Evolutionary conservation across 2,329 filamentous ascomycete species (phyloP).

Genomic region (Penicillium sp.): DNA sequence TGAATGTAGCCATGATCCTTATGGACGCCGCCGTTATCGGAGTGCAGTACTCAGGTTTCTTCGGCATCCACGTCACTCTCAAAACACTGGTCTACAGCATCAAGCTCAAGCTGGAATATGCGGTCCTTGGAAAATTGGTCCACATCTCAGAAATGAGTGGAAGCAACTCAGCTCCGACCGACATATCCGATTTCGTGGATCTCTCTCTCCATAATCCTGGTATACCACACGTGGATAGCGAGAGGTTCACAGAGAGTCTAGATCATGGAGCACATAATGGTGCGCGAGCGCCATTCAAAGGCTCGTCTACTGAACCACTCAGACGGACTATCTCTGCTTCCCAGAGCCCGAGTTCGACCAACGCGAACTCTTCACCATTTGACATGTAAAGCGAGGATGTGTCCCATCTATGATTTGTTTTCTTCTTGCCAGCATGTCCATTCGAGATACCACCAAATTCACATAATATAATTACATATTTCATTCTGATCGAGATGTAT

Average conservation of each 20-base stretch:
- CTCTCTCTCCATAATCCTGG: slow-evolving; percentile 17
- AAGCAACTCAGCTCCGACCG: slow-evolving; percentile 19
- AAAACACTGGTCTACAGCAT: slow-evolving; percentile 49
- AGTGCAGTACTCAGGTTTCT: slow-evolving; percentile 43
- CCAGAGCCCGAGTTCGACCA: slow-evolving; percentile 7
- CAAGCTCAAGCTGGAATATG: slow-evolving; percentile 51
- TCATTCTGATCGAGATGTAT: too few relatives aligned
- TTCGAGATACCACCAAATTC: too few relatives aligned
- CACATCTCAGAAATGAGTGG: slow-evolving; percentile 20
- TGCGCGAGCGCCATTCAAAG: slow-evolving; percentile 11
- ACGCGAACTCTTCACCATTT: slow-evolving; percentile 7
- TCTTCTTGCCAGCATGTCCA: too few relatives aligned
- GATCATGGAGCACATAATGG: slow-evolving; percentile 5
- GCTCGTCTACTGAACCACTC: slow-evolving; percentile 13
- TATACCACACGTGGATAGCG: slow-evolving; percentile 13
- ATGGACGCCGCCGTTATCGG: slow-evolving; percentile 46
- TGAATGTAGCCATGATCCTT: slow-evolving; percentile 48
- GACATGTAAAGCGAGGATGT: slow-evolving; percentile 2
- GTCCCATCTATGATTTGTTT: too few relatives aligned
- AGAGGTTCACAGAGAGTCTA: slow-evolving; percentile 3
- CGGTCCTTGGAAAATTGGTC: slow-evolving; percentile 45
- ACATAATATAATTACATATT: too few relatives aligned
- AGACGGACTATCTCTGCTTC: slow-evolving; percentile 5
- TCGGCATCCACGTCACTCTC: slow-evolving; percentile 45
- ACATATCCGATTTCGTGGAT: slow-evolving; percentile 27